Percentiles rank a stretch among this genome's conserved stretches.
These are phyloP conservation scores for Mrakia frigida DNA, from an alignment of 768 basidiomycete species.

Conservation along the genomic window DNA sequence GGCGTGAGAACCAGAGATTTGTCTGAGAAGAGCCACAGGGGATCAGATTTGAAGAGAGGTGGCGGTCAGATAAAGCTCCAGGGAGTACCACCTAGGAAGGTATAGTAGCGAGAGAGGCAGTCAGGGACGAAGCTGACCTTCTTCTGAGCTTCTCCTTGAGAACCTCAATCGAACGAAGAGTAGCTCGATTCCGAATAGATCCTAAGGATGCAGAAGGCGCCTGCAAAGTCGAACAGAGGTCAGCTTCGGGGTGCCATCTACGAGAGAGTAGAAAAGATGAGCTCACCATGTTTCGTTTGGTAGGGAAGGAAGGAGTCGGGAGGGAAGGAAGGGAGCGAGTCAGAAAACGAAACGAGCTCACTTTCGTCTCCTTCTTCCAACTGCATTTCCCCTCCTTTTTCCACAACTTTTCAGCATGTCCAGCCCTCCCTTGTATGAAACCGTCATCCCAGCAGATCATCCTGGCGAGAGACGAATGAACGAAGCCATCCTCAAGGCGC, in stretches of 20 bases:
- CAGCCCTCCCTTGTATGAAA: too few species aligned
- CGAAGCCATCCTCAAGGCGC: too few species aligned
- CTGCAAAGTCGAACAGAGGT: neutral
- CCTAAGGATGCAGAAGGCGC: neutral
- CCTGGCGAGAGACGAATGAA: too few species aligned
- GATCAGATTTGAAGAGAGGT: slow-evolving; percentile 26
- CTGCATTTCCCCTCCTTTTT: too few species aligned
- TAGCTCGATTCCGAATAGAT: slow-evolving; percentile 34
- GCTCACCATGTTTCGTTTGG: neutral
- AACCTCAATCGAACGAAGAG: slow-evolving; percentile 36
- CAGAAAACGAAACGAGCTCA: neutral
- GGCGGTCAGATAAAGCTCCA: neutral
- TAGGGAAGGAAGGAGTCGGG: neutral
- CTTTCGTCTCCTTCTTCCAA: neutral
- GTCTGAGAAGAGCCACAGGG: slow-evolving; percentile 54
- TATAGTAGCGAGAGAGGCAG: neutral
- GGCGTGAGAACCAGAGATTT: slow-evolving; percentile 62
- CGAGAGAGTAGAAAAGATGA: neutral
- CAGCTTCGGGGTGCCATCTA: neutral
- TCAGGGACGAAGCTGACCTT: slow-evolving; percentile 33
- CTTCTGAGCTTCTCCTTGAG: slow-evolving; percentile 38
- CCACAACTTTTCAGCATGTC: neutral
- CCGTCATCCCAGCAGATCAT: too few species aligned
- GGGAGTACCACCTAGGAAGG: neutral
- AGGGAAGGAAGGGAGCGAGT: neutral